Conservation (phyloP, 805 yeast species). For the Citeromyces nyonsensis region DNA sequence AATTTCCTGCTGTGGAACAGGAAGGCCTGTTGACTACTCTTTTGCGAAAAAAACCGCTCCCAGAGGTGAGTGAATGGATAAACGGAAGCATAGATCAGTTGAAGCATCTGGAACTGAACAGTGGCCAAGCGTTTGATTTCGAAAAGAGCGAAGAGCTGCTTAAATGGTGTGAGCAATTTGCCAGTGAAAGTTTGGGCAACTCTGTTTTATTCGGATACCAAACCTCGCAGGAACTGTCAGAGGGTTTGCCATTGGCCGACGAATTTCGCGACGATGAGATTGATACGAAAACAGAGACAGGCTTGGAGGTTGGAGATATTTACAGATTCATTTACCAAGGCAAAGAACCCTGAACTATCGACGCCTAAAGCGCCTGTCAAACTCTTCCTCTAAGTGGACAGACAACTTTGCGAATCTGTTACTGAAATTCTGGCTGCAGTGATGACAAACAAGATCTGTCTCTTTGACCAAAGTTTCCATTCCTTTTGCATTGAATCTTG, state of each 20-base stretch:
- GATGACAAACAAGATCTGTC: slow-evolving; percentile 21
- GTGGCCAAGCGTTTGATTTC: no score
- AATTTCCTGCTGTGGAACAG: slow-evolving; percentile 75
- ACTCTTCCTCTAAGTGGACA: slow-evolving; percentile 22
- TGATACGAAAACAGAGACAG: slow-evolving; percentile 1
- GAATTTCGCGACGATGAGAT: background rate
- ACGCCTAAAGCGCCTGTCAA: slow-evolving; percentile 5
- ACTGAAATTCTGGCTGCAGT: slow-evolving; percentile 22
- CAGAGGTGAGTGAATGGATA: slow-evolving; percentile 87
- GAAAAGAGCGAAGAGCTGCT: no score
- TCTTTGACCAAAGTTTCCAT: slow-evolving; percentile 19
- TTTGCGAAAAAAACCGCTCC: slow-evolving; percentile 73
- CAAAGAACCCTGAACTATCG: slow-evolving; percentile 5
- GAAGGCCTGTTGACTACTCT: slow-evolving; percentile 75
- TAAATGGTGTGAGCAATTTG: no score
- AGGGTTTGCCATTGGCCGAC: no score
- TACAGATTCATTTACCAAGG: slow-evolving; percentile 32
- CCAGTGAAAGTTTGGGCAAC: no score
- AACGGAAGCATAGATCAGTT: slow-evolving; percentile 10
- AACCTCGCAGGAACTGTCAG: no score
- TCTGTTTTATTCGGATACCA: no score
- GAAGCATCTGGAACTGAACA: slow-evolving; percentile 7
- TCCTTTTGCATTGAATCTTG: slow-evolving; percentile 20
- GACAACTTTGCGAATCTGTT: slow-evolving; percentile 26
- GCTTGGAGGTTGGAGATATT: slow-evolving; percentile 9